Conservation (phyloP, 192 early-diverging fungal species). For the Coemansia sp. region DNA sequence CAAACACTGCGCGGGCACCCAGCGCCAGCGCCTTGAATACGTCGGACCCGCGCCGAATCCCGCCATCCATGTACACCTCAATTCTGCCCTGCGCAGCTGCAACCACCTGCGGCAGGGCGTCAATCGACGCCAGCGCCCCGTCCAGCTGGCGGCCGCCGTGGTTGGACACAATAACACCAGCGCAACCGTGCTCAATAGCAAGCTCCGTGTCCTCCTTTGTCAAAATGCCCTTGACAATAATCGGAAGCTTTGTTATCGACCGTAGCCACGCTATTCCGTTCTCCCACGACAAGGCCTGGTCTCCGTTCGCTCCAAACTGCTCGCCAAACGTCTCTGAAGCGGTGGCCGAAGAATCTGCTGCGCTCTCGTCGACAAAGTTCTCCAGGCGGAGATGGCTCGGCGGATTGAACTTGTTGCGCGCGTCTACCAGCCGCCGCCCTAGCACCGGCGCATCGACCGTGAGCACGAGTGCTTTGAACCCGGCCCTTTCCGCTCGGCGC, state of each 20-base stretch:
- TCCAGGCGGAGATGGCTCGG: slow-evolving; percentile 61
- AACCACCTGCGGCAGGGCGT: slow-evolving; percentile 86
- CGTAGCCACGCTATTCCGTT: slow-evolving; percentile 83
- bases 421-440: slow-evolving; percentile 58
- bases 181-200: slow-evolving; percentile 73
- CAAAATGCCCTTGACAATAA: slow-evolving; percentile 92
- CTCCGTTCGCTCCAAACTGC: slow-evolving; percentile 53
- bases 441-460: slow-evolving; percentile 61
- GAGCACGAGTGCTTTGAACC: slow-evolving; percentile 67
- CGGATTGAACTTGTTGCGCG: slow-evolving; percentile 59
- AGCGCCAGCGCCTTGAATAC: slow-evolving; percentile 95
- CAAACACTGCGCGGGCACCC: slow-evolving; percentile 79
- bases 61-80: slow-evolving; percentile 94
- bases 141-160: slow-evolving; percentile 98
- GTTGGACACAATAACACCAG: slow-evolving; percentile 89
- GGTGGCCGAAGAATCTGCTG: neutral
- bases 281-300: slow-evolving; percentile 80
- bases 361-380: slow-evolving; percentile 56
- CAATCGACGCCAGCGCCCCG: slow-evolving; percentile 71
- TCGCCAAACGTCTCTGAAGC: slow-evolving; percentile 43
- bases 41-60: slow-evolving; percentile 86
- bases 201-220: slow-evolving; percentile 85
- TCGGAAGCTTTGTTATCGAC: slow-evolving; percentile 78
- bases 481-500: slow-evolving; percentile 67
- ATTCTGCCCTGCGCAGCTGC: slow-evolving; percentile 65